Conservation (phyloP, 139 green algal genomes). For the Micractinium sp. region DNA sequence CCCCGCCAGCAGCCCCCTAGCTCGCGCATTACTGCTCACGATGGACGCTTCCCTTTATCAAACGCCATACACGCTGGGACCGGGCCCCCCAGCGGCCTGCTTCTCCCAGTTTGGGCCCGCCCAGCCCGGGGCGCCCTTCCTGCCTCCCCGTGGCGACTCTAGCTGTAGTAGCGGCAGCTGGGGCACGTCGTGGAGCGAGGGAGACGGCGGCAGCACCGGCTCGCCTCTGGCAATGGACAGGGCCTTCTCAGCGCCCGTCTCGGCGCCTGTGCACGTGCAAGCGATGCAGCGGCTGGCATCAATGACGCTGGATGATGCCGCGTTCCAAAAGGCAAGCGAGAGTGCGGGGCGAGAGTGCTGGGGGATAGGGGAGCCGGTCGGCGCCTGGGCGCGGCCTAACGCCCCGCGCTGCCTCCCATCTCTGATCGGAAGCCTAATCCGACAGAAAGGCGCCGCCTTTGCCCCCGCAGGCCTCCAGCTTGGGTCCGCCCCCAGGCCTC, state of each 20-base stretch:
- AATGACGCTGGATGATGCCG: neutral
- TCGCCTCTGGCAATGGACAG: neutral
- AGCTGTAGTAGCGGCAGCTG: conserved; percentile 1
- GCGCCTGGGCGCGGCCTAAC: neutral
- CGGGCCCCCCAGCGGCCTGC: neutral
- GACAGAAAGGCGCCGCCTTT: neutral
- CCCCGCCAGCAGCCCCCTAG: too few relatives aligned
- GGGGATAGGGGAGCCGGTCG: neutral
- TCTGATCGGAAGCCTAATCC: neutral
- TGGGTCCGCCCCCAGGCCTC: neutral
- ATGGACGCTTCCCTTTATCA: too few relatives aligned
- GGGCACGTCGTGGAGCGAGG: conserved; percentile 1
- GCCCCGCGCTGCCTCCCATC: neutral
- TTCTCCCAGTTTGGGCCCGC: too few relatives aligned
- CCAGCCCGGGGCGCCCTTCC: too few relatives aligned
- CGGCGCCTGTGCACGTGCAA: neutral
- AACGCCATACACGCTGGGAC: too few relatives aligned
- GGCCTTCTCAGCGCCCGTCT: neutral
- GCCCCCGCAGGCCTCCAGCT: neutral
- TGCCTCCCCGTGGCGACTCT: neutral
- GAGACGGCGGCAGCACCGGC: neutral
- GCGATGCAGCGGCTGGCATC: neutral
- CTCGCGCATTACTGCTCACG: too few relatives aligned
- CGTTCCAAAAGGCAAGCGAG: neutral
- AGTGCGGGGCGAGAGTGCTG: neutral